phyloP scores from a whole-genome alignment of 139 green algal genomes.

The Edaphochlamys debaryana region DNA sequence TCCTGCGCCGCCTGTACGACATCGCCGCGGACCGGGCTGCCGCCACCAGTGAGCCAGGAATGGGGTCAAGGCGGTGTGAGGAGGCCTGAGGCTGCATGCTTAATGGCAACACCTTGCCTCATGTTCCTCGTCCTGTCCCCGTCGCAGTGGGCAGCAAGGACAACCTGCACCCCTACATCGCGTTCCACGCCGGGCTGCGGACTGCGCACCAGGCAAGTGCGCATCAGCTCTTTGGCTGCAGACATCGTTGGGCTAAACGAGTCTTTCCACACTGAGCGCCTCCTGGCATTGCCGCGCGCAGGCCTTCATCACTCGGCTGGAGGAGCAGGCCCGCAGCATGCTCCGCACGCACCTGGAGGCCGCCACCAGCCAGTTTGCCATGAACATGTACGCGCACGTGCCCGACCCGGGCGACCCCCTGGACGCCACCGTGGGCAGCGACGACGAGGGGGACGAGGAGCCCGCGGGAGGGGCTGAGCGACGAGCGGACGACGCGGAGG shows the following conservation, averaged over 20 bases:
- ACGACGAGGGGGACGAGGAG: constrained; percentile 36
- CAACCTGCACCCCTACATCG: constrained; percentile 74
- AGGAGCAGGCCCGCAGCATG: constrained; percentile 69
- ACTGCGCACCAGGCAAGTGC: constrained; percentile 77
- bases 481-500: constrained; percentile 12
- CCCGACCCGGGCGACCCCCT: constrained; percentile 13
- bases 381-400: constrained; percentile 54
- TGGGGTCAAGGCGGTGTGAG: no score
- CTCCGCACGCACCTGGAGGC: constrained; percentile 83
- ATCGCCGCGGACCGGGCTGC: constrained; percentile 70
- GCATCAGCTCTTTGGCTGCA: no score
- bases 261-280: no score
- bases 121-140: background rate
- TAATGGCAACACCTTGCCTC: background rate
- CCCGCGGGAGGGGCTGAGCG: no score
- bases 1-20: constrained; percentile 78
- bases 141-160: constrained; percentile 60
- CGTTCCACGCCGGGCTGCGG: constrained; percentile 83
- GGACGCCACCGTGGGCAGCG: background rate
- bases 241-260: no score
- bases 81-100: no score
- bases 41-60: constrained; percentile 22
- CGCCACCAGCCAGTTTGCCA: constrained; percentile 78
- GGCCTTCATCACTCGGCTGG: constrained; percentile 73
- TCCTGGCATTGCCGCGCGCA: no score